These are phyloP conservation scores for Colletotrichum sp. DNA, from an alignment of 2,329 filamentous ascomycete species.

Conservation along the genomic window DNA sequence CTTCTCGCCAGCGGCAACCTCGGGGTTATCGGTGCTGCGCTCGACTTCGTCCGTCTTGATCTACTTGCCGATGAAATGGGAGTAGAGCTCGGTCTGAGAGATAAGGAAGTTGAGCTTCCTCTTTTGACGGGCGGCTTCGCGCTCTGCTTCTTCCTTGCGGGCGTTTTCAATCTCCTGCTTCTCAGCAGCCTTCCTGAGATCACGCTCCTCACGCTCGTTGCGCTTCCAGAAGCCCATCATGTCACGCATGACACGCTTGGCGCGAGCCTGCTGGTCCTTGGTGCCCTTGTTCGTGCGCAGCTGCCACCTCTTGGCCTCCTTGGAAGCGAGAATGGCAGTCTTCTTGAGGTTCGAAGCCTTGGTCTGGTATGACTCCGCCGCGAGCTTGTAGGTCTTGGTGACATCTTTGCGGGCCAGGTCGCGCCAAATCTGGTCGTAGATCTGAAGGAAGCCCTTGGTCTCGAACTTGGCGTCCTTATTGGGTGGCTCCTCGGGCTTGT, in stretches of 20 bases:
- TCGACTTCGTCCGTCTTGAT: constrained; percentile 98
- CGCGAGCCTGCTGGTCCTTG: constrained; percentile 95
- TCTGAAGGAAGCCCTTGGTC: constrained; percentile 93
- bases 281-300: constrained; percentile 97
- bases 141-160: constrained; percentile 94
- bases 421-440: constrained; percentile 97
- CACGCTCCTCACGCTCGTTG: constrained; percentile 96
- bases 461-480: constrained; percentile 72
- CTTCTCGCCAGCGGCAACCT: constrained; percentile 62
- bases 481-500: constrained; percentile 53
- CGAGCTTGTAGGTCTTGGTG: constrained; percentile 89
- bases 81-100: constrained; percentile 97
- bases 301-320: constrained; percentile 97
- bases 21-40: constrained; percentile 82
- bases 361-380: constrained; percentile 81
- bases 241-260: constrained; percentile 98
- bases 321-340: constrained; percentile 94
- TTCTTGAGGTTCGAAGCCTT: constrained; percentile 97
- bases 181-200: constrained; percentile 91
- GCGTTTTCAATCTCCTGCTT: constrained; percentile 96
- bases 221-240: constrained; percentile 99
- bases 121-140: constrained; percentile 96
- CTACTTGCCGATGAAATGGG: constrained; percentile 99
- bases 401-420: constrained; percentile 94
- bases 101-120: constrained; percentile 99